These are phyloP conservation scores for Pugionium dolabratum DNA, from an alignment of 345 rosid species.

Conservation along the genomic window DNA sequence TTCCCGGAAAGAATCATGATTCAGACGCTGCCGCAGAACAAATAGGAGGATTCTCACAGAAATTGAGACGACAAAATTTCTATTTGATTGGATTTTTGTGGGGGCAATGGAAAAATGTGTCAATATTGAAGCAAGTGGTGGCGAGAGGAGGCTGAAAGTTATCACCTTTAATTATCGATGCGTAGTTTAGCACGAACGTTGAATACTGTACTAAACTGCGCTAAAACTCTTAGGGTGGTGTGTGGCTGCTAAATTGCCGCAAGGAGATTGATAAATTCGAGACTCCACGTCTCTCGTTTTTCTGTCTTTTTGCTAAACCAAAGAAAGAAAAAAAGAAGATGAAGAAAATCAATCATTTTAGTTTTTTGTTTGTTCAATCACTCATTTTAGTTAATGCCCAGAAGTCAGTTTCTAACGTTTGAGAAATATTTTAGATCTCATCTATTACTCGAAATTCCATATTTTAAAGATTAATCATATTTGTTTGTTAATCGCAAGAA, in stretches of 20 bases:
- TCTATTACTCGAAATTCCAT: no score
- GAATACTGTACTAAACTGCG: background rate
- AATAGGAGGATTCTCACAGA: background rate
- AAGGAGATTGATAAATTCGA: slow-evolving; percentile 26
- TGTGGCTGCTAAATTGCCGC: slow-evolving; percentile 36
- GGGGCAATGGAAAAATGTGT: background rate
- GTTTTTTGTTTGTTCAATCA: background rate
- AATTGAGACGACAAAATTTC: slow-evolving; percentile 14
- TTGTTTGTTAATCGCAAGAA: no score
- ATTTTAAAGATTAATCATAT: no score
- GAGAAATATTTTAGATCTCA: no score
- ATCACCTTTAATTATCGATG: background rate
- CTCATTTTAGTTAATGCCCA: slow-evolving; percentile 8
- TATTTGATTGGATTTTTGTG: slow-evolving; percentile 22
- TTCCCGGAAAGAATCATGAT: slow-evolving; percentile 30
- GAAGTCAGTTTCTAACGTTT: no score
- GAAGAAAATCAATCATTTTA: background rate
- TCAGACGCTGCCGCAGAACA: slow-evolving; percentile 6
- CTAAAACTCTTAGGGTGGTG: background rate
- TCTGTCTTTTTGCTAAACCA: background rate
- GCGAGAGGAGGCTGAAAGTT: slow-evolving; percentile 28
- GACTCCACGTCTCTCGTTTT: slow-evolving; percentile 37
- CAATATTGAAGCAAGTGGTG: slow-evolving; percentile 23
- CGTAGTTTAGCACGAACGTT: background rate
- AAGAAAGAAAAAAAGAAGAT: background rate